Evolutionary conservation across 75 land plant genomes (phyloP), one percentile per base, ranked within the genome.

Genomic region (Ceratopteris richardii): DNA sequence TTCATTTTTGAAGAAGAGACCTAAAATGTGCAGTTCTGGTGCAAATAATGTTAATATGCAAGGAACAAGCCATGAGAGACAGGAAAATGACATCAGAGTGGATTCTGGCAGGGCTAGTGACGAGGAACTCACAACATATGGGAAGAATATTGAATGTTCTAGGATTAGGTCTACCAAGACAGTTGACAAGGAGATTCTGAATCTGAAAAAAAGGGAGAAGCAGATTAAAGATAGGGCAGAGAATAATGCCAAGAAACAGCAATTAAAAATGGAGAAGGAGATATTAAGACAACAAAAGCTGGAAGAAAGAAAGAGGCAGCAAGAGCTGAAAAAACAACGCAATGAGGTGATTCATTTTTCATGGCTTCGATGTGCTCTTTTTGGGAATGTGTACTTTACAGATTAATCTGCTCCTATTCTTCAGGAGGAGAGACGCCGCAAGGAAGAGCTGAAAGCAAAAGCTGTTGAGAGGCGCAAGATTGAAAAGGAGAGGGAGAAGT

Each of bases 401-500:
- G 3, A 9, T 4, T 33, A 4, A 4, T 33, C 37, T 33, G 37
- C 37, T 33, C 9, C 37, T 33, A 33, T 58, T 28, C 27, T 39
- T 14, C 71, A 93, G 99, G 76, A 81, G 70, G 96, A 90, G 70
- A 95, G 73, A 47, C 44, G 73, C 77, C 75, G 61, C 46, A 90
- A 78, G 61, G 88, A 73, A 66, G 79, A 80, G 36, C 33, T 63
- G 52, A 95, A 84, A 69, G 84, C 80, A 63, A 79, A 90, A 72
- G 84, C 80, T n/a, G 81, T 70, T 3, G 73, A 80, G 64, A 51
- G 60, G 68, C 76, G 79, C 24, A 95, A 76, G 43, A 18, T 66
- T 48, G 69, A 82, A 64, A 84, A 87, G 60, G 88, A 95, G 66
- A 77, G 51, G 60, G 57, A 81, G 28, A 90, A 80, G 39, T 95